These are phyloP conservation scores for Tuber calosporum DNA, from an alignment of 495 filamentous ascomycete genomes.

Conservation along the genomic window DNA sequence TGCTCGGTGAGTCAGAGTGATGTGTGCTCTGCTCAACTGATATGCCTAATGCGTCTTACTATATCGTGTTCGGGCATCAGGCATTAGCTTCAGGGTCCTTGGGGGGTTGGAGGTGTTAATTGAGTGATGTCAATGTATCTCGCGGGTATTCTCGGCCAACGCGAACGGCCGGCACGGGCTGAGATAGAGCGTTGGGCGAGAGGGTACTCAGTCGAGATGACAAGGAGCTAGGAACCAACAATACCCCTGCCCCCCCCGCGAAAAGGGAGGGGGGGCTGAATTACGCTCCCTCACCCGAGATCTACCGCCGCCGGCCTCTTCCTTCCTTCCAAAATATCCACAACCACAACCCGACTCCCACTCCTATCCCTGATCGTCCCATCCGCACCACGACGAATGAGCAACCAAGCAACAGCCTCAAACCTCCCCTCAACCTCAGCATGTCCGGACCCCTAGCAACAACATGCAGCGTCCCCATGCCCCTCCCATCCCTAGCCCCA, in stretches of 20 bases:
- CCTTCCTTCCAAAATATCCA: neutral
- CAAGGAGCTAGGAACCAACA: neutral
- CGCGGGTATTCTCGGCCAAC: neutral
- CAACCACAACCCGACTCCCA: neutral
- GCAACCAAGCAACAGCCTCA: neutral
- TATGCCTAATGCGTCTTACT: neutral
- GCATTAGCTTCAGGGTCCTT: neutral
- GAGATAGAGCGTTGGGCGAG: neutral
- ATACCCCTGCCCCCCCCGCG: neutral
- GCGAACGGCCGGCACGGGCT: neutral
- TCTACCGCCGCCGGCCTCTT: neutral
- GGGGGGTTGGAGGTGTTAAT: neutral
- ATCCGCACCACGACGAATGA: neutral
- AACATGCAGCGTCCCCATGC: neutral
- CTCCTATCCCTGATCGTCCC: neutral
- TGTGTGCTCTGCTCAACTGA: neutral
- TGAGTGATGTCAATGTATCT: neutral
- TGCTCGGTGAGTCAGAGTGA: too few species aligned
- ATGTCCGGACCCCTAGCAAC: neutral
- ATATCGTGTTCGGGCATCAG: too few species aligned
- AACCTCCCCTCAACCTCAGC: neutral
- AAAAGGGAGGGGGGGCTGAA: neutral
- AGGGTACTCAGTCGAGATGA: neutral
- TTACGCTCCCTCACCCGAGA: neutral
- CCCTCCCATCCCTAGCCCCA: slow-evolving; percentile 3